These are phyloP conservation scores for Gymnopilus junonius DNA, from an alignment of 768 basidiomycete genomes.

Conservation along the genomic window DNA sequence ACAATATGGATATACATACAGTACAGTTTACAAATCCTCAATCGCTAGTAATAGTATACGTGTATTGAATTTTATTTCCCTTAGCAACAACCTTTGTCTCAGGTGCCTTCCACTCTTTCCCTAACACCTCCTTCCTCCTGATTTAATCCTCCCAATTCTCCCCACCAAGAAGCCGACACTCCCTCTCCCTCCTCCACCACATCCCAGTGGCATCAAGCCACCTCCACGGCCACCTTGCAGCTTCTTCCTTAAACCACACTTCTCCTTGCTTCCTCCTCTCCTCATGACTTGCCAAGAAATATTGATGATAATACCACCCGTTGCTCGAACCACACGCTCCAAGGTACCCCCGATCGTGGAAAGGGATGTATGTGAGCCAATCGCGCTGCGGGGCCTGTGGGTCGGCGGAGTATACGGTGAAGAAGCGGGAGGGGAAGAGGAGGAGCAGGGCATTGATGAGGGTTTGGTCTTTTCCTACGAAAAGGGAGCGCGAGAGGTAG, in stretches of 20 bases:
- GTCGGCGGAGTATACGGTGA: constrained; percentile 41
- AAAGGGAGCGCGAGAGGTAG: constrained; percentile 49
- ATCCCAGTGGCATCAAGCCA: constrained; percentile 26
- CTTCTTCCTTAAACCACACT: constrained; percentile 24
- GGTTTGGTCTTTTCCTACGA: constrained; percentile 63
- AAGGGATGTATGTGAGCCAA: constrained; percentile 7
- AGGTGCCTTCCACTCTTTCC: neutral
- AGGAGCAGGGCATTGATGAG: constrained; percentile 45
- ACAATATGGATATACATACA: too few species aligned
- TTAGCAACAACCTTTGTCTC: neutral
- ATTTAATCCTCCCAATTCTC: neutral
- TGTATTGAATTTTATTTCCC: neutral
- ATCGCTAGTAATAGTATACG: neutral
- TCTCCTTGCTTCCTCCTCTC: constrained; percentile 27
- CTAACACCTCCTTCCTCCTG: neutral
- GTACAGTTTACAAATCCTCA: neutral
- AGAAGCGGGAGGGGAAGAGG: constrained; percentile 48
- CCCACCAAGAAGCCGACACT: neutral
- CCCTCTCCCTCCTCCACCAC: constrained; percentile 11
- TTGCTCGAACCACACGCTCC: constrained; percentile 41
- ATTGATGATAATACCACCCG: constrained; percentile 58
- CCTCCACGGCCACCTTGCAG: constrained; percentile 30
- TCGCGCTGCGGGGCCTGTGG: constrained; percentile 28
- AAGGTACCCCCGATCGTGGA: constrained; percentile 29
- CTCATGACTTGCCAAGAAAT: constrained; percentile 41